Evolutionary conservation across 2,329 filamentous ascomycete species (phyloP), one percentile per base, ranked within the genome.

Genomic region (Penicillium capsulatum): DNA sequence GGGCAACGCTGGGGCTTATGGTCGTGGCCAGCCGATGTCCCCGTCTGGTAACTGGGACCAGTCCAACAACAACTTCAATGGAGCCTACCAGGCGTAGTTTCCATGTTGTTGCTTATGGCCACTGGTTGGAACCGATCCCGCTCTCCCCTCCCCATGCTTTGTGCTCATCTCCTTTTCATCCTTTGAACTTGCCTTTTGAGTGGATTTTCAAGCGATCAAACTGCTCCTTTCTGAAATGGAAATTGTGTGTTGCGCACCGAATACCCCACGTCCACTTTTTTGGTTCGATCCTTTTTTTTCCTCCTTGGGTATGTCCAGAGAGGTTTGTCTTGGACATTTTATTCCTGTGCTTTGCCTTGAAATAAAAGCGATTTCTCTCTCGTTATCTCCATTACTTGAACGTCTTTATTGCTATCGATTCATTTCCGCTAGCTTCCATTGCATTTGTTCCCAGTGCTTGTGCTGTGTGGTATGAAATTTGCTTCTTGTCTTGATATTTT

Each of bases 1-100:
- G 76, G 73, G 71, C 53, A 92, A 84, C 61, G 84, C 86, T 54
- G 87, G 86, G 56, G 87, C 87, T 46, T 95, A 89, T 60, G 87
- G 86, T 48, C 86, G 88, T 61, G 87, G 86, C 50, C 75, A 75
- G 48, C 75, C 75, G 48, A 67, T 71, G 40, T 71, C 74, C 52
- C 66, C 66, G 38, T 60, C 64, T 47, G 72, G 74, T 40, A 55
- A 54, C 57, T 77, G 76, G 72, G 71, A 69, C 45, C 73, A 75
- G 57, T 72, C 73, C 40, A 64, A 61, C 50, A 68, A 65, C 49
- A 77, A 77, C 60, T 75, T 73, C 59, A 80, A 77, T 58, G 74
- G 74, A 52, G 76, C 73, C 53, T 81, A 80, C 65, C 76, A 79
- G 63, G 73, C 73, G 53, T 81, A 76, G 57, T 27, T 38, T 47